Evolutionary conservation across 2,329 filamentous ascomycete genomes (phyloP).

Genomic region (Clathrospora elynae): DNA sequence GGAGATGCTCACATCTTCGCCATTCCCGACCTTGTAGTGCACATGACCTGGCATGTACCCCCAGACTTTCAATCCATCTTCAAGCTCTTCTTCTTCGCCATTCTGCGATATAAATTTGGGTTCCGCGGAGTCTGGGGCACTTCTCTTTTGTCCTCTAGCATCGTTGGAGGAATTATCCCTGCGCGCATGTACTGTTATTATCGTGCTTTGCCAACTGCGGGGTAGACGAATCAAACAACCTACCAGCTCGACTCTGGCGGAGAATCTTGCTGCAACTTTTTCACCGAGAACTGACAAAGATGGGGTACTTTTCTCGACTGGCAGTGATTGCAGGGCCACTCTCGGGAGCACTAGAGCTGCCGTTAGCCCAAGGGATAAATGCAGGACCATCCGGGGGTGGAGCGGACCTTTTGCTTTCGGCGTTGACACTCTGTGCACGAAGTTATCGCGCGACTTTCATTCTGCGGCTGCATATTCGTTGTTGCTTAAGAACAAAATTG

Average conservation of each 20-base stretch:
- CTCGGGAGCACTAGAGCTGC: conserved; percentile 52
- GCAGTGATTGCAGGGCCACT: conserved; percentile 60
- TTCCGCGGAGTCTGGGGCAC: conserved; percentile 16
- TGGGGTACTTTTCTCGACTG: conserved; percentile 55
- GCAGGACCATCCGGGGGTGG: conserved; percentile 10
- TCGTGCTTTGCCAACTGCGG: neutral
- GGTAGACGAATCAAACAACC: conserved; percentile 7
- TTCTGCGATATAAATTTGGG: conserved; percentile 5
- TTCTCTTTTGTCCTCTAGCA: conserved; percentile 29
- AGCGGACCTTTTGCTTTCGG: conserved; percentile 56
- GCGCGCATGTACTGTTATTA: conserved; percentile 9
- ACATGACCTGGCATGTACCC: conserved; percentile 47
- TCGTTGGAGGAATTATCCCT: conserved; percentile 24
- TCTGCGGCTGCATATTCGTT: conserved; percentile 28
- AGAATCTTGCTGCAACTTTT: conserved; percentile 36
- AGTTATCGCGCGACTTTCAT: conserved; percentile 31
- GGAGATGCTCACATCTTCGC: conserved; percentile 20
- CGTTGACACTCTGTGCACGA: conserved; percentile 58
- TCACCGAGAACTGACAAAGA: conserved; percentile 53
- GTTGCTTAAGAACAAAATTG: too few species aligned
- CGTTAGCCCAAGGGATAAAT: conserved; percentile 21
- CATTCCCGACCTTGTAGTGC: conserved; percentile 34
- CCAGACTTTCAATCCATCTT: conserved; percentile 41
- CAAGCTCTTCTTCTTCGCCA: conserved; percentile 17
- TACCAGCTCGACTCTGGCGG: conserved; percentile 26